Percentiles rank a stretch among this genome's conserved stretches.
Conservation (phyloP, 257 asterid genomes). For the Coffea canephora region DNA sequence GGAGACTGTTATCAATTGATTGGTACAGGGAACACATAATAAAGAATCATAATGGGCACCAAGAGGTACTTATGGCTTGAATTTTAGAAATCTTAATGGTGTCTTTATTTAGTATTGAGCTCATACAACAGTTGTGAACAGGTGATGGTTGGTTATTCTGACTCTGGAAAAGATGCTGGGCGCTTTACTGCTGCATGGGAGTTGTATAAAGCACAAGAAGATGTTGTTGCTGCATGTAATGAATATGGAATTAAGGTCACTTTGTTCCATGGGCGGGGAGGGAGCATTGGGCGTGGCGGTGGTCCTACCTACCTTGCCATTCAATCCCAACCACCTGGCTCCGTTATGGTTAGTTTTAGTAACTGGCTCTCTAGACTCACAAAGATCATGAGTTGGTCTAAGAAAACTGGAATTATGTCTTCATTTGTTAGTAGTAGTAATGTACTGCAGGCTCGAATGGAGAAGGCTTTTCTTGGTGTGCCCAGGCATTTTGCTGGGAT, state of each 20-base stretch:
- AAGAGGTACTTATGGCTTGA: conserved; percentile 55
- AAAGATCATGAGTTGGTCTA: not conserved
- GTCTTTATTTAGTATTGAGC: conserved; percentile 21
- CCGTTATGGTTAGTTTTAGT: conserved; percentile 73
- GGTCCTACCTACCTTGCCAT: conserved; percentile 96
- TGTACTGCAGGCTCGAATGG: not conserved
- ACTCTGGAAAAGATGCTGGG: conserved; percentile 98
- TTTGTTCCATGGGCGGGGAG: conserved; percentile 98
- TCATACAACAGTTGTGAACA: conserved; percentile 31
- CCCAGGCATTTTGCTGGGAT: not conserved
- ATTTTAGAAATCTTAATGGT: not conserved
- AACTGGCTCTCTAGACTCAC: conserved; percentile 6
- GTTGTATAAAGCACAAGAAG: conserved; percentile 98
- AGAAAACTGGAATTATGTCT: not conserved
- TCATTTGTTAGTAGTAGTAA: not conserved
- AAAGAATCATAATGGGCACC: conserved; percentile 87
- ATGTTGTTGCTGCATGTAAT: conserved; percentile 88
- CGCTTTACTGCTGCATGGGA: conserved; percentile 98
- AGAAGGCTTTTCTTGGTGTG: not conserved
- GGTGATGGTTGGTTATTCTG: conserved; percentile 99
- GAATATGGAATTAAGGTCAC: conserved; percentile 84
- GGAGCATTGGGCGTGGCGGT: conserved; percentile 99
- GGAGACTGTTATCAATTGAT: conserved; percentile 76
- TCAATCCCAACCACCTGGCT: conserved; percentile 98
- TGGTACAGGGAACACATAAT: conserved; percentile 84